These are phyloP conservation scores for Verbena officinalis DNA, from an alignment of 257 asterid species.

Conservation along the genomic window DNA sequence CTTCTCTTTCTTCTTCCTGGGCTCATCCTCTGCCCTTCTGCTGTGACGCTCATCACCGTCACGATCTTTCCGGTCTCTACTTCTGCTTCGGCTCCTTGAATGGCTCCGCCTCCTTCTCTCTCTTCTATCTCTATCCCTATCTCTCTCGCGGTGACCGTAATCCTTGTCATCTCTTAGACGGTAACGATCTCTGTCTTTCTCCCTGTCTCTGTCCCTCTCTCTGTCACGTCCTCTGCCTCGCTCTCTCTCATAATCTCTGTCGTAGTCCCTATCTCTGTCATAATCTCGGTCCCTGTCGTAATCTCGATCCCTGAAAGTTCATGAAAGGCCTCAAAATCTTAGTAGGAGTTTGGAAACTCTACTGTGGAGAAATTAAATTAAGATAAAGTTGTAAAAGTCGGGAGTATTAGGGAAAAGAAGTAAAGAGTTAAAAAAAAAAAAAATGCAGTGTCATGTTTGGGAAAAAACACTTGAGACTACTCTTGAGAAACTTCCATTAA, in stretches of 20 bases:
- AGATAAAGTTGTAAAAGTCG: too few relatives aligned
- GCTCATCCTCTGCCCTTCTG: conserved; percentile 58
- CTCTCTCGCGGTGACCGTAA: conserved; percentile 65
- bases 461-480: too few relatives aligned
- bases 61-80: conserved; percentile 71
- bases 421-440: too few relatives aligned
- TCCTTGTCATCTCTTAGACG: conserved; percentile 77
- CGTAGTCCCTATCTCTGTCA: conserved; percentile 57
- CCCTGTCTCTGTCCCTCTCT: conserved; percentile 50
- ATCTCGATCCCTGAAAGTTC: conserved; percentile 53
- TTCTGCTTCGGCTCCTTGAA: conserved; percentile 88
- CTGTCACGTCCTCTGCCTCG: conserved; percentile 59
- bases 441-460: neutral
- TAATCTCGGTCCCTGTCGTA: conserved; percentile 67
- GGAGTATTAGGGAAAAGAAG: too few relatives aligned
- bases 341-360: neutral
- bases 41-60: conserved; percentile 76
- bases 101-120: conserved; percentile 74
- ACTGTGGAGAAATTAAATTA: neutral
- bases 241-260: conserved; percentile 51
- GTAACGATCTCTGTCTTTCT: conserved; percentile 63
- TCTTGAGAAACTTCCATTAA: neutral
- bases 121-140: conserved; percentile 70
- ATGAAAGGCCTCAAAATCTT: too few relatives aligned
- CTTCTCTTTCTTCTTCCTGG: conserved; percentile 81